phyloP scores from a whole-genome alignment of 129 eudicot species.

The Mikania micrantha region DNA sequence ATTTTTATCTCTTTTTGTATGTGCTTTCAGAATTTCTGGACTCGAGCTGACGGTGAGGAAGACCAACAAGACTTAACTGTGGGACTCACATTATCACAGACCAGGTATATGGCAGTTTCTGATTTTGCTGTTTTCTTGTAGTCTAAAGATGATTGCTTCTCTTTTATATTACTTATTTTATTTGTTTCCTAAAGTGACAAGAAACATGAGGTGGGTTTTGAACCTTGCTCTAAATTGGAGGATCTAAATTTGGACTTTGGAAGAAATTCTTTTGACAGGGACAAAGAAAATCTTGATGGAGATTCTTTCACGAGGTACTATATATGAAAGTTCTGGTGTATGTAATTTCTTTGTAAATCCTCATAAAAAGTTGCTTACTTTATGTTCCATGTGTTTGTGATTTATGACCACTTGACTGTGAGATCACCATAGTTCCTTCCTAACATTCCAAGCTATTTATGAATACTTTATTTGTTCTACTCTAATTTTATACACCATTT shows the following conservation, averaged over 20 bases:
- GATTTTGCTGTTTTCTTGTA: background rate
- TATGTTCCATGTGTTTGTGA: background rate
- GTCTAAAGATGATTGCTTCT: slow-evolving; percentile 11
- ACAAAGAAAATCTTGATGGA: slow-evolving; percentile 35
- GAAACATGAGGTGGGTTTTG: slow-evolving; percentile 46
- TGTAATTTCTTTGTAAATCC: background rate
- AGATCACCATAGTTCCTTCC: background rate
- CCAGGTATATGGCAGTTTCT: slow-evolving; percentile 31
- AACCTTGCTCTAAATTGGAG: slow-evolving; percentile 75
- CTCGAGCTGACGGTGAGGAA: slow-evolving; percentile 43
- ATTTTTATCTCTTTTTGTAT: background rate
- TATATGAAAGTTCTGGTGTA: slow-evolving; percentile 6
- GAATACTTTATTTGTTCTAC: background rate
- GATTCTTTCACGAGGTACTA: slow-evolving; percentile 44
- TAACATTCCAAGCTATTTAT: background rate
- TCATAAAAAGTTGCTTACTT: background rate
- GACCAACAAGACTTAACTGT: slow-evolving; percentile 34
- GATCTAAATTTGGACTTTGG: slow-evolving; percentile 77
- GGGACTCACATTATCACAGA: slow-evolving; percentile 22
- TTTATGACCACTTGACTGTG: background rate
- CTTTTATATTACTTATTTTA: background rate
- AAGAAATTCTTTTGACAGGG: slow-evolving; percentile 39
- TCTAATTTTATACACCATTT: background rate
- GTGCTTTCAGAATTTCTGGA: slow-evolving; percentile 36
- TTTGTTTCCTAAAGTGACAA: slow-evolving; percentile 25